Base-by-base conservation (phyloP, 495 filamentous ascomycete species). In the Zalerion maritima region DNA sequence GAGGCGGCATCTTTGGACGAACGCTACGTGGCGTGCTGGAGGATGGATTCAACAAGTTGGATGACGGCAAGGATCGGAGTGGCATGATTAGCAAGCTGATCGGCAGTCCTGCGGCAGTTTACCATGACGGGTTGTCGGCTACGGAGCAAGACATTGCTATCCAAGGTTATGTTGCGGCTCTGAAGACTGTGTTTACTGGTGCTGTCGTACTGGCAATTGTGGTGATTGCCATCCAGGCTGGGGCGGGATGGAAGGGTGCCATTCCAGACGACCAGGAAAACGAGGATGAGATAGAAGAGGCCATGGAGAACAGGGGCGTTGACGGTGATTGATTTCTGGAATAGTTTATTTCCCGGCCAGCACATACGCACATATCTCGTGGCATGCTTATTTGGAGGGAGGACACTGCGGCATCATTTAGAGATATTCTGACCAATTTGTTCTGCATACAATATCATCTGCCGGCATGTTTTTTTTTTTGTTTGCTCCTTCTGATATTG, bases 1-100 rank as follows among this genome's bases (percentile, higher is more conserved):
- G 80, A 5, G 80, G 81, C 1, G 80, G 81, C 0, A 58, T 81
- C 18, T 87, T 85, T 44, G 54, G 60, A 6, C 64, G 81, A 2
- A 54, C 67, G 5, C 44, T 85, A 23, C 60, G 66, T n/a, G 42
- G 28, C 1, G 47, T 57, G 1, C 51, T 87, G 1, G 59, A 64
- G 19, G 43, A 47, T 1, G 74, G 76, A 0, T 81, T 84, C 38
- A 14, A 21, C 7, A 26, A 17, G 4, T 42, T 61, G 10, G 42
- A 42, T 3, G 56, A 69, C 3, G 62, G 61, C 14, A 34, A 31
- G 0, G 45, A 35, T 6, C 14, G 26, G 6, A 30, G 45, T 6
- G 63, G 54, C 0, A 29, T 73, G 16, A 43, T 45, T 14, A 50
- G 64, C 9, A 64, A 60, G 24, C 49, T 87, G 22, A 57, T 81